Evolutionary conservation across 148 eudicot species (phyloP), one percentile per base, ranked within the genome.

Genomic region (Pharnaceum exiguum): DNA sequence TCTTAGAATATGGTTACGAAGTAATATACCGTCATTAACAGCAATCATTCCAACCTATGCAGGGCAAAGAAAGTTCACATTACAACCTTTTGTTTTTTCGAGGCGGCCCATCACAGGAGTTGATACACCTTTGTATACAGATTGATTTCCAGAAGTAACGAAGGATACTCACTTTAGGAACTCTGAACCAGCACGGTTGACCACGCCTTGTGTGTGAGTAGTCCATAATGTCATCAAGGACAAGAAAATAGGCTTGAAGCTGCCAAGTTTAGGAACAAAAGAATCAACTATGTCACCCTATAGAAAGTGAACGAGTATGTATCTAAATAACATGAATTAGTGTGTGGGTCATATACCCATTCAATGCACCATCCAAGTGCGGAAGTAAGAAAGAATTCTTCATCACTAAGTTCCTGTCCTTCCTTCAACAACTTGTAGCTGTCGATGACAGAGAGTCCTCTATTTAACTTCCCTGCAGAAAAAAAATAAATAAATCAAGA

Each of bases 341-440:
- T 2, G 26, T 12, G 40, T 11, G 1, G n/a, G n/a, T 56, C 7
- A 22, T 18, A 43, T 88, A 93, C 98, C 98, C 99, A 93, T 78
- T 93, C 99, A 72, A 93, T 78, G 68, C 95, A 93, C 99, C 99
- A 93, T 37, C 99, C 99, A 31, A 93, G 99, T 29, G 95, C 79
- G 54, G 80, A 73, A 31, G 99, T 77, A 45, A 74, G 91, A 74
- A 93, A 89, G 22, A 85, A 53, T 70, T 93, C 99, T 25, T 89
- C 95, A 39, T 85, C 82, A n/a, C 77, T 78, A 48, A 85, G 66
- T 38, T 83, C 91, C 46, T 71, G 46, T 70, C 87, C 96, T 52
- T 82, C 82, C 64, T 83, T 76, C 29, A 93, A 78, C 72, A 93
- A 68, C 71, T 71, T 76, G 67, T 83, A 89, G 84, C 96, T 89